Percentiles rank a stretch among this genome's conserved stretches.
Evolutionary conservation across 1,284 basidiomycete species (phyloP).

Genomic region (Schizophyllum commune): DNA sequence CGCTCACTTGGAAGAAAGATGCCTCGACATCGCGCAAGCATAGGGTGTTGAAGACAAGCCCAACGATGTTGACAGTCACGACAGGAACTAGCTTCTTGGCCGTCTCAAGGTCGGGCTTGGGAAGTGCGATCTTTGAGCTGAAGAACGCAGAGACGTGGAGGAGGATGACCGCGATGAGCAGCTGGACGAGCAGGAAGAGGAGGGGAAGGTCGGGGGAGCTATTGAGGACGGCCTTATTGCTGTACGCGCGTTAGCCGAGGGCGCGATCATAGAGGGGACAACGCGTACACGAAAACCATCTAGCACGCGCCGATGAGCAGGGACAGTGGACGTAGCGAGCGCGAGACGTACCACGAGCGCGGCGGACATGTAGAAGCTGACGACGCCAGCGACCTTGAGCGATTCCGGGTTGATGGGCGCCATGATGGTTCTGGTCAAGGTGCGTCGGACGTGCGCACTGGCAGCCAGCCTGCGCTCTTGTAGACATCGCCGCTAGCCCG

Average conservation of each 20-base stretch:
- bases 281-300: constrained; percentile 62
- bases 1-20: constrained; percentile 62
- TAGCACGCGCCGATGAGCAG: constrained; percentile 15
- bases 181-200: constrained; percentile 61
- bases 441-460: not conserved
- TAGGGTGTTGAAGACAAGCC: constrained; percentile 71
- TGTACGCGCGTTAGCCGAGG: constrained; percentile 15
- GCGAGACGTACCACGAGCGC: constrained; percentile 54
- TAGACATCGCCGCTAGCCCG: not conserved
- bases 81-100: constrained; percentile 57
- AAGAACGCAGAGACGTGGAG: constrained; percentile 45
- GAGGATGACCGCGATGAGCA: constrained; percentile 59
- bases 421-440: constrained; percentile 9
- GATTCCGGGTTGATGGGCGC: constrained; percentile 20
- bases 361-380: constrained; percentile 69
- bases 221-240: constrained; percentile 72
- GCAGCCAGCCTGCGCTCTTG: not conserved
- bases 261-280: not conserved
- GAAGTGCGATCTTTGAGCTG: constrained; percentile 46
- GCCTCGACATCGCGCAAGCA: constrained; percentile 71
- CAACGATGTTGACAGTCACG: constrained; percentile 58
- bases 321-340: not conserved
- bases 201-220: constrained; percentile 60
- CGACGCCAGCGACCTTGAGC: constrained; percentile 58
- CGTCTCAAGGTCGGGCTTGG: constrained; percentile 38